Conservation (phyloP, 2,329 filamentous ascomycete species). For the Ceratocystis cacaofunesta region DNA sequence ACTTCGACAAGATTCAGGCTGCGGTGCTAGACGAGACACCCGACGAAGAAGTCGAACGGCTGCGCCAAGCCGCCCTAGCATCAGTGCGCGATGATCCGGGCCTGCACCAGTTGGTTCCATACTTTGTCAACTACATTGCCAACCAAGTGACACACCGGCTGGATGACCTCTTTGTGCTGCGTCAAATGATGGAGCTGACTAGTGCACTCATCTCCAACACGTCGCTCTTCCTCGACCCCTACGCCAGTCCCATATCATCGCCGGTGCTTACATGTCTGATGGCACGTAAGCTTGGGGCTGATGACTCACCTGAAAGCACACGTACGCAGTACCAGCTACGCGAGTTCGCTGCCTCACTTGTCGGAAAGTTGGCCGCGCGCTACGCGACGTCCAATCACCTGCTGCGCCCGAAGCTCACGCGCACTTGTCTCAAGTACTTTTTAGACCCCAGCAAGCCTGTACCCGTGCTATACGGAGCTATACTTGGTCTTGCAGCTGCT, state of each 20-base stretch:
- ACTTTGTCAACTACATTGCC: constrained; percentile 89
- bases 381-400: constrained; percentile 70
- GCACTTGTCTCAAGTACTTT: constrained; percentile 87
- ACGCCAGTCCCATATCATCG: constrained; percentile 55
- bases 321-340: constrained; percentile 64
- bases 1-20: constrained; percentile 88
- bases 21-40: constrained; percentile 79
- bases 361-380: constrained; percentile 64
- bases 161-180: constrained; percentile 76
- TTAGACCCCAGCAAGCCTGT: constrained; percentile 73
- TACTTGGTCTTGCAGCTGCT: constrained; percentile 64
- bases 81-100: constrained; percentile 81
- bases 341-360: constrained; percentile 67
- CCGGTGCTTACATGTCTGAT: constrained; percentile 85
- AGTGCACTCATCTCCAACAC: constrained; percentile 72
- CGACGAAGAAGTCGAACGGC: constrained; percentile 55
- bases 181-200: constrained; percentile 83
- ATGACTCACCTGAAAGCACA: constrained; percentile 37
- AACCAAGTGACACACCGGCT: constrained; percentile 91
- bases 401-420: constrained; percentile 72
- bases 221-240: constrained; percentile 54
- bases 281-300: constrained; percentile 53
- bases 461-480: constrained; percentile 75
- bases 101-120: constrained; percentile 86
- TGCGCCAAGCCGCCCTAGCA: constrained; percentile 71